Base-by-base conservation (phyloP, 257 asterid genomes). In the Paraleonurus japonicus region DNA sequence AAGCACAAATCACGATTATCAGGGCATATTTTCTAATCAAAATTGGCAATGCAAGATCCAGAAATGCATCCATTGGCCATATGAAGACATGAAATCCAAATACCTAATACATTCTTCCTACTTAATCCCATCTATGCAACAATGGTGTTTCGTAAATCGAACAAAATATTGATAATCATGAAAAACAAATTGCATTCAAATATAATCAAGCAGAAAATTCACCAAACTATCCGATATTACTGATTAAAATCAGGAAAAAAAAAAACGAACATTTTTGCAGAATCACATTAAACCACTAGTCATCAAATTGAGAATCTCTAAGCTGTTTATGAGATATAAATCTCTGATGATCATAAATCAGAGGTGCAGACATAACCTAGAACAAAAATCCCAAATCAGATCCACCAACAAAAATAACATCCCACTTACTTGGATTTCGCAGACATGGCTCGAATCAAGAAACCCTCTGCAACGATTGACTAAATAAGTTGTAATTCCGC, bases 351-450 rank as follows among this genome's bases (percentile, higher is more conserved):
- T 54, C 45, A 54, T 6, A 19, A 67, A 72, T 37, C 5, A 55
- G 64, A 76, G 50, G 27, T 27, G 16, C 51, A 61, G 61, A 50
- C 15, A 59, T 9, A 35, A 70, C 20, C 48, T 1, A 33, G 55
- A 67, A 65, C 10, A 3, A 76, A 77, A 76, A 79, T 75, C 28
- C 79, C 45, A 62, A 72, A 57, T 69, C 81, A 76, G 83, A 79
- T 82, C 83, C 70, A 65, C 50, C 33, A 13, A 61, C 61, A 69
- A 1, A 22, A 72, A 54, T 3, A 57, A 58, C 8, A 6, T 10
- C 13, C 7, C 33, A 82, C 96, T 84, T 79, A 89, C 96, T 83
- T 89, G 70, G 92, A 76, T 84, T 85, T 89, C 67, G 88, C 63
- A 75, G 95, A 81, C 95, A 89, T 87, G 71, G 33, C 65, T 67